Evolutionary conservation across 768 basidiomycete genomes (phyloP).

Genomic region (Pholiota microspora): DNA sequence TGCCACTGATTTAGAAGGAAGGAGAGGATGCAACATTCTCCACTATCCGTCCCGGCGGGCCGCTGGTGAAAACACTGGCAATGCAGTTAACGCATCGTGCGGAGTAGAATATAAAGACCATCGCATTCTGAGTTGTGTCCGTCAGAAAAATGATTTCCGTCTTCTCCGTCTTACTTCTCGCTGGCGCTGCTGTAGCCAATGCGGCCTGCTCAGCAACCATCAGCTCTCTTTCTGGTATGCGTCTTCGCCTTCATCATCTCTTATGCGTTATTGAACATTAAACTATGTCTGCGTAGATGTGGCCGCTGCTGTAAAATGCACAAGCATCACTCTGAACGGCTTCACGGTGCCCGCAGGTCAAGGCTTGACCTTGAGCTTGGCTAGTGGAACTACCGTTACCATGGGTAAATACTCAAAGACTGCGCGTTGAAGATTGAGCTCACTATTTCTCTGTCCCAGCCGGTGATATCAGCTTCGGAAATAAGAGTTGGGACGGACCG

Average conservation of each 20-base stretch:
- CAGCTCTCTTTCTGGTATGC: constrained; percentile 40
- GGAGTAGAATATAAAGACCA: constrained; percentile 1
- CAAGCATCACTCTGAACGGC: constrained; percentile 6
- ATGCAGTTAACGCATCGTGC: background rate
- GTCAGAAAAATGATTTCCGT: constrained; percentile 14
- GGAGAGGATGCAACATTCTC: background rate
- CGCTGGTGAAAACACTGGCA: background rate
- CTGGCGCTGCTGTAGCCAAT: constrained; percentile 15
- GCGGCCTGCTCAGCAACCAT: constrained; percentile 51
- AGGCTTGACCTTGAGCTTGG: constrained; percentile 5
- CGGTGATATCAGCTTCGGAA: constrained; percentile 59
- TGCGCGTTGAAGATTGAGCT: background rate
- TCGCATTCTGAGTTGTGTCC: background rate
- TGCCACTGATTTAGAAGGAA: background rate
- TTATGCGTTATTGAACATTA: background rate
- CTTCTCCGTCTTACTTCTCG: constrained; percentile 13
- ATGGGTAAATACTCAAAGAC: background rate
- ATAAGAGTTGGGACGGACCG: constrained; percentile 49
- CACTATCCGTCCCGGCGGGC: constrained; percentile 2
- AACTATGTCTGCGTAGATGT: constrained; percentile 4
- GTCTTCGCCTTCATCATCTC: background rate
- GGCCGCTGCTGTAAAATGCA: constrained; percentile 7
- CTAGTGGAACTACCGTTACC: constrained; percentile 7
- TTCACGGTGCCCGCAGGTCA: constrained; percentile 7
- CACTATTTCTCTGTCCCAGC: constrained; percentile 26